Conservation (phyloP, 2,329 filamentous ascomycete species). For the Alternaria triticimaculans region DNA sequence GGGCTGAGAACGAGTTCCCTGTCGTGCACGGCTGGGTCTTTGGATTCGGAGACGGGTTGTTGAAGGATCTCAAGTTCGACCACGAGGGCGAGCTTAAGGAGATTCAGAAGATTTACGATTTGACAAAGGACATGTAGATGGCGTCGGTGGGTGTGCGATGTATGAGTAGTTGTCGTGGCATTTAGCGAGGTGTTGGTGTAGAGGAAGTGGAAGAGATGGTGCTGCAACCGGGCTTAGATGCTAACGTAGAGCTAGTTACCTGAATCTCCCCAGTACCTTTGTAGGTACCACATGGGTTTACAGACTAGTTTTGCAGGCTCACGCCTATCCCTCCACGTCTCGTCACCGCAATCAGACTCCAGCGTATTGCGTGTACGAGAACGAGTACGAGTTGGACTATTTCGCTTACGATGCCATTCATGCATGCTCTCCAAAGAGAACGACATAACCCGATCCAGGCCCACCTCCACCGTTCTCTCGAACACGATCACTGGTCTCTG, state of each 20-base stretch:
- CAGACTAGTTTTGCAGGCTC: background rate
- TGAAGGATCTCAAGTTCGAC: slow-evolving; percentile 70
- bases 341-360: background rate
- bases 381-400: background rate
- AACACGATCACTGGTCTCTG: background rate
- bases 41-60: slow-evolving; percentile 69
- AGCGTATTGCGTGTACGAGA: background rate
- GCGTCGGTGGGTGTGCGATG: background rate
- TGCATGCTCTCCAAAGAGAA: background rate
- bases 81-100: slow-evolving; percentile 63
- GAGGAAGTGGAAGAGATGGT: background rate
- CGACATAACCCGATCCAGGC: background rate
- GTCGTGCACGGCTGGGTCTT: slow-evolving; percentile 79
- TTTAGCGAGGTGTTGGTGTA: slow-evolving; percentile 15
- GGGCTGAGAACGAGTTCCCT: slow-evolving; percentile 67
- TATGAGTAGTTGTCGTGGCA: slow-evolving; percentile 11
- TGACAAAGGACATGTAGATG: slow-evolving; percentile 27
- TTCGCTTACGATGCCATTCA: background rate
- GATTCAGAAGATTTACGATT: slow-evolving; percentile 71
- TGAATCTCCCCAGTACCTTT: background rate
- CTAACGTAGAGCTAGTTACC: background rate
- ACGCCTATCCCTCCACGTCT: background rate
- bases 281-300: background rate
- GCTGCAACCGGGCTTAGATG: background rate
- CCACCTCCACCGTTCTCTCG: background rate